phyloP scores from a whole-genome alignment of 345 rosid species.

The Xanthoceras sorbifolium region DNA sequence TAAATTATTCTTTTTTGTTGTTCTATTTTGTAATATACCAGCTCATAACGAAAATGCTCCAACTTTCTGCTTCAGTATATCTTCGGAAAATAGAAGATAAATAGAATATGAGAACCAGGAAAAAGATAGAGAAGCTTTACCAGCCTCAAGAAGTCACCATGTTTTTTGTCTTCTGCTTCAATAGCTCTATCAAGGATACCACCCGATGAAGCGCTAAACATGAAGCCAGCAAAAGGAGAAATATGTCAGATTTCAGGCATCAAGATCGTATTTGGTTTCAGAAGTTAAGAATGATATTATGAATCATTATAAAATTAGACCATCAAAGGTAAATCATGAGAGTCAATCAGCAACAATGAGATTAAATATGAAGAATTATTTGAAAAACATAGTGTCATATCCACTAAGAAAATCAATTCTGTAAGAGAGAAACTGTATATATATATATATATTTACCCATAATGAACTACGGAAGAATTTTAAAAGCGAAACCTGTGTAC shows the following conservation, averaged over 20 bases:
- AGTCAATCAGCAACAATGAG: neutral
- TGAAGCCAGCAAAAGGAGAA: slow-evolving; percentile 13
- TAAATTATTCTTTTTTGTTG: neutral
- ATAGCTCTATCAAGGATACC: slow-evolving; percentile 96
- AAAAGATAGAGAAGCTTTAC: slow-evolving; percentile 37
- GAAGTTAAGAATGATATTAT: neutral
- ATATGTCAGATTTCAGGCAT: slow-evolving; percentile 15
- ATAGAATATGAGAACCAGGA: neutral
- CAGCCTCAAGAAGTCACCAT: slow-evolving; percentile 96
- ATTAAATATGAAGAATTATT: neutral
- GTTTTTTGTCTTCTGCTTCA: slow-evolving; percentile 92
- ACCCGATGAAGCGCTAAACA: slow-evolving; percentile 78
- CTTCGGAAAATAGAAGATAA: slow-evolving; percentile 15
- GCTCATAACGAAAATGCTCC: neutral
- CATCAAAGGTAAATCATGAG: slow-evolving; percentile 1
- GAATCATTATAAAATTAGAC: neutral
- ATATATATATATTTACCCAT: neutral
- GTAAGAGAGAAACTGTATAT: neutral
- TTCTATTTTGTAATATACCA: neutral
- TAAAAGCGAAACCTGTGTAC: neutral
- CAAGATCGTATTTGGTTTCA: neutral
- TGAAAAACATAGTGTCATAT: neutral
- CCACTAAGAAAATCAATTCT: neutral
- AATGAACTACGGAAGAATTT: neutral
- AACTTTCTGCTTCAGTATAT: neutral